Percentiles rank a stretch among this genome's conserved stretches.
These are phyloP conservation scores for Cladophialophora psammophila DNA, from an alignment of 2,329 filamentous ascomycete genomes.

Conservation along the genomic window DNA sequence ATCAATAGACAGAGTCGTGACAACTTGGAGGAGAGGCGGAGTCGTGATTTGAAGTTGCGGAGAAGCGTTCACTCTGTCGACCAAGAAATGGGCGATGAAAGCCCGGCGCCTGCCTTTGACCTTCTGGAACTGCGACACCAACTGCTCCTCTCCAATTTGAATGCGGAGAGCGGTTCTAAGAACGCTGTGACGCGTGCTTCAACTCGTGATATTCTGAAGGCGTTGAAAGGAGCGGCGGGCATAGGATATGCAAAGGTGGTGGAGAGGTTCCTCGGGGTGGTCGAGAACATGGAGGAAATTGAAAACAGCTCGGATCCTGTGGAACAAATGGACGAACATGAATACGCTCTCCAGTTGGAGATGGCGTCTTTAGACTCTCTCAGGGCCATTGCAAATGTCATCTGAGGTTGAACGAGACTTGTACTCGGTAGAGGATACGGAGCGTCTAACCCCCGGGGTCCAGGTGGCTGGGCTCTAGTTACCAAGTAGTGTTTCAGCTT, in stretches of 20 bases:
- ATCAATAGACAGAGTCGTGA: neutral
- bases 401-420: neutral
- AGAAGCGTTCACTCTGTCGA: conserved; percentile 4
- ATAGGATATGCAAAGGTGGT: conserved; percentile 1
- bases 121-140: conserved; percentile 14
- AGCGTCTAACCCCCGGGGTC: neutral
- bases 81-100: neutral
- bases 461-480: neutral
- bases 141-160: conserved; percentile 1
- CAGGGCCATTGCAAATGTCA: conserved; percentile 9
- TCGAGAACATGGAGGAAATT: neutral
- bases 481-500: conserved; percentile 14
- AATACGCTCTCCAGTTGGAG: conserved; percentile 2
- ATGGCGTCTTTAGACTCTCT: conserved; percentile 5
- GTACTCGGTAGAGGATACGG: neutral
- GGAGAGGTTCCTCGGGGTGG: neutral
- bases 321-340: conserved; percentile 1
- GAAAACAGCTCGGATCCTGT: neutral
- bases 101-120: neutral
- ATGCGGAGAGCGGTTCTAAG: neutral
- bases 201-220: neutral
- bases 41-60: neutral
- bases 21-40: neutral
- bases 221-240: neutral
- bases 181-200: neutral